Evolutionary conservation across 1,284 basidiomycete species (phyloP).

Genomic region (Cryptococcus sp.): DNA sequence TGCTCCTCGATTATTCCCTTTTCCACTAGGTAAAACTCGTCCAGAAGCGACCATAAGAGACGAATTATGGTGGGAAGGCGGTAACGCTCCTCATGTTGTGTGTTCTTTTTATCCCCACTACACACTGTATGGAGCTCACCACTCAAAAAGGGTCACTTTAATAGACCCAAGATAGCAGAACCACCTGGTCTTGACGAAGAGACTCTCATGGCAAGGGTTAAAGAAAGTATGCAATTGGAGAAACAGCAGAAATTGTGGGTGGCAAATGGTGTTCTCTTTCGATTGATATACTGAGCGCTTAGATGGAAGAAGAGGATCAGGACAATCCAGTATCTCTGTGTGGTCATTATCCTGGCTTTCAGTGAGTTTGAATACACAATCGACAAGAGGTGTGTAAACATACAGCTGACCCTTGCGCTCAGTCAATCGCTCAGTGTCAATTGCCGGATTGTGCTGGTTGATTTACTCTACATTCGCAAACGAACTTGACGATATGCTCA

Average conservation of each 20-base stretch:
- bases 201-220: slow-evolving; percentile 19
- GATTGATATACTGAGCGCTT: background rate
- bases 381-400: background rate
- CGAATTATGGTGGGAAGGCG: slow-evolving; percentile 41
- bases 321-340: slow-evolving; percentile 25
- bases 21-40: slow-evolving; percentile 33
- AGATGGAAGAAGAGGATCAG: slow-evolving; percentile 34
- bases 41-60: slow-evolving; percentile 30
- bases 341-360: slow-evolving; percentile 27
- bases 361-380: slow-evolving; percentile 13
- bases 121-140: too few species aligned
- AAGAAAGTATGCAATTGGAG: slow-evolving; percentile 28
- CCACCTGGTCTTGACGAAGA: slow-evolving; percentile 16
- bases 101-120: too few species aligned
- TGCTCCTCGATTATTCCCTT: slow-evolving; percentile 31
- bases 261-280: background rate
- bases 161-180: slow-evolving; percentile 21
- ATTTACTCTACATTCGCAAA: slow-evolving; percentile 29
- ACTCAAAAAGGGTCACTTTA: slow-evolving; percentile 35
- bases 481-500: slow-evolving; percentile 31
- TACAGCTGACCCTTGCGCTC: background rate
- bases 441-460: slow-evolving; percentile 19
- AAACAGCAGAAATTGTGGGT: slow-evolving; percentile 22
- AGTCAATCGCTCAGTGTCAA: slow-evolving; percentile 27
- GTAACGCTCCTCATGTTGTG: slow-evolving; percentile 39